Conservation (phyloP, 441 rosid genomes). For the Macaranga tanarius region DNA sequence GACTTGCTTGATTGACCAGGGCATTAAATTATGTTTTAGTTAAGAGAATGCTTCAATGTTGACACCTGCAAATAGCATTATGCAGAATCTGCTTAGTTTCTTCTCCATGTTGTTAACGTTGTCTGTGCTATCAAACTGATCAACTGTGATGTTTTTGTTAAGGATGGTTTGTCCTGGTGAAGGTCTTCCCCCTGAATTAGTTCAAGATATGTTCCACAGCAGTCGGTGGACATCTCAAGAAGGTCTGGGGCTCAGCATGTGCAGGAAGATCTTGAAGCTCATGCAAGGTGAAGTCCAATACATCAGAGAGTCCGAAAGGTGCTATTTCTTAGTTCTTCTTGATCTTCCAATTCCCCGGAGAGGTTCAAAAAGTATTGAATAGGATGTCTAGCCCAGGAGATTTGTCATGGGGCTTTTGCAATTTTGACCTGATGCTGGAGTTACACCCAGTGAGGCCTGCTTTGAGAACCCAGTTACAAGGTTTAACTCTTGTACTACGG, state of each 20-base stretch:
- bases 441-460: background rate
- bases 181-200: conserved; percentile 84
- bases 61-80: background rate
- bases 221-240: conserved; percentile 78
- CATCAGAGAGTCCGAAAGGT: conserved; percentile 74
- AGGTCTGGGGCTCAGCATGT: conserved; percentile 86
- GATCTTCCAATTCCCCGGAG: conserved; percentile 58
- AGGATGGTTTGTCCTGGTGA: conserved; percentile 97
- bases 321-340: conserved; percentile 64
- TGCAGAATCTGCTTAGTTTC: conserved; percentile 3
- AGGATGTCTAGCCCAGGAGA: conserved; percentile 20
- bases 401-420: conserved; percentile 13
- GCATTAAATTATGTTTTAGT: background rate
- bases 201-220: conserved; percentile 91
- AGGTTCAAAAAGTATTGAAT: conserved; percentile 36
- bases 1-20: background rate
- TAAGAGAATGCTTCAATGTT: background rate
- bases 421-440: conserved; percentile 22
- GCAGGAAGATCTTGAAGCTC: conserved; percentile 83
- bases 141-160: conserved; percentile 21
- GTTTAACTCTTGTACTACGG: background rate
- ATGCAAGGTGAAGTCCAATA: conserved; percentile 94
- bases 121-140: conserved; percentile 10
- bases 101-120: background rate
- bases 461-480: conserved; percentile 25